Evolutionary conservation across 2,329 filamentous ascomycete species (phyloP).

Genomic region (Colletotrichum orchidophilum): DNA sequence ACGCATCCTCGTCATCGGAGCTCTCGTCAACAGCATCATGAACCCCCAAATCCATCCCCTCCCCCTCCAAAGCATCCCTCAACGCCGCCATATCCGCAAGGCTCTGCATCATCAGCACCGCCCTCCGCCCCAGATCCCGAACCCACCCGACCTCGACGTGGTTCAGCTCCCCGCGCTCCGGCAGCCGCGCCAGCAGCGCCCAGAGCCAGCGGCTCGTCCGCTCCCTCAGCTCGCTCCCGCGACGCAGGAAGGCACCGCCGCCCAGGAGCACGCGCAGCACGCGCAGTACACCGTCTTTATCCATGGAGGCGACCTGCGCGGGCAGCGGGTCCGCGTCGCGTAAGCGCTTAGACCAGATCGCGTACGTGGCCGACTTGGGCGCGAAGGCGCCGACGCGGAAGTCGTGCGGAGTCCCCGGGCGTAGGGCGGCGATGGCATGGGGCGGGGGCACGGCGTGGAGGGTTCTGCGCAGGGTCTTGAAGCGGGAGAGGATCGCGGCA

Average conservation of each 20-base stretch:
- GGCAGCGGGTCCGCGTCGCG: constrained; percentile 65
- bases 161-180: constrained; percentile 78
- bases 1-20: constrained; percentile 47
- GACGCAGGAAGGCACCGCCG: constrained; percentile 70
- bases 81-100: constrained; percentile 62
- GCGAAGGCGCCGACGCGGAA: constrained; percentile 65
- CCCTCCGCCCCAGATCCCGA: constrained; percentile 81
- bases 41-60: constrained; percentile 49
- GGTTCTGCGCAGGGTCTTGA: constrained; percentile 68
- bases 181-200: constrained; percentile 80
- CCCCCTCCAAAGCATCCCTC: constrained; percentile 52
- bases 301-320: constrained; percentile 70
- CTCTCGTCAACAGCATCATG: constrained; percentile 59
- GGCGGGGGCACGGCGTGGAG: constrained; percentile 66
- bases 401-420: constrained; percentile 55
- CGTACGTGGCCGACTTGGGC: constrained; percentile 57
- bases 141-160: constrained; percentile 80
- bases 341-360: constrained; percentile 62
- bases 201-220: constrained; percentile 86
- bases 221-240: constrained; percentile 66
- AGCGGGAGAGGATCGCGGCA: constrained; percentile 70
- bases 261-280: constrained; percentile 74
- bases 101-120: constrained; percentile 68
- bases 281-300: constrained; percentile 71
- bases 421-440: constrained; percentile 62